These are phyloP conservation scores for Populus pruinosa DNA, from an alignment of 345 rosid genomes.

Conservation along the genomic window DNA sequence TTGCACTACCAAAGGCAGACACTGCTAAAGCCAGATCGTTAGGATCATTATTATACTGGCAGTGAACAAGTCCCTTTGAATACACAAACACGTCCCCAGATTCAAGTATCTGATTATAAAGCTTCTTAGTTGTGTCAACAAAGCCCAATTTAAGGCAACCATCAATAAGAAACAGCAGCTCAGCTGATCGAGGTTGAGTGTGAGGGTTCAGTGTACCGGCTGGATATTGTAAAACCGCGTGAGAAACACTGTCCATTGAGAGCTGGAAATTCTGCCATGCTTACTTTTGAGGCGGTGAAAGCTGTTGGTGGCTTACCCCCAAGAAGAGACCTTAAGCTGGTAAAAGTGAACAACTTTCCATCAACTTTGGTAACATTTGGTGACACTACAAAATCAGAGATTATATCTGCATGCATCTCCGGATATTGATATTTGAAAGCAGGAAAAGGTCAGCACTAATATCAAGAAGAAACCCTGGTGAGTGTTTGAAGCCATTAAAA, in stretches of 20 bases:
- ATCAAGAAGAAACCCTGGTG: not conserved
- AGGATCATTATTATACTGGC: slow-evolving; percentile 4
- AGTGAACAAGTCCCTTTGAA: slow-evolving; percentile 16
- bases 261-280: slow-evolving; percentile 19
- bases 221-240: slow-evolving; percentile 1
- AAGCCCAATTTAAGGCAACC: slow-evolving; percentile 11
- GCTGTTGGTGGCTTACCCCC: not conserved
- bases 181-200: slow-evolving; percentile 17
- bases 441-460: not conserved
- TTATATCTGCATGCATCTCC: slow-evolving; percentile 10
- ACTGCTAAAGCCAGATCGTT: not conserved
- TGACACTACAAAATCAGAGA: slow-evolving; percentile 10
- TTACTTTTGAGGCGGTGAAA: slow-evolving; percentile 4
- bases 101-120: slow-evolving; percentile 9
- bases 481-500: not conserved
- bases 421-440: not conserved
- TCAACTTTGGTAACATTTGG: not conserved
- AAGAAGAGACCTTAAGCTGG: not conserved
- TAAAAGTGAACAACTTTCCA: slow-evolving; percentile 8
- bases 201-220: slow-evolving; percentile 6
- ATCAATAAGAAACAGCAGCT: slow-evolving; percentile 3
- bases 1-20: slow-evolving; percentile 17
- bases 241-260: slow-evolving; percentile 17
- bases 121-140: slow-evolving; percentile 2
- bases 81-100: slow-evolving; percentile 11